phyloP scores from a whole-genome alignment of 495 filamentous ascomycete species.

The Penicillium desertorum region DNA sequence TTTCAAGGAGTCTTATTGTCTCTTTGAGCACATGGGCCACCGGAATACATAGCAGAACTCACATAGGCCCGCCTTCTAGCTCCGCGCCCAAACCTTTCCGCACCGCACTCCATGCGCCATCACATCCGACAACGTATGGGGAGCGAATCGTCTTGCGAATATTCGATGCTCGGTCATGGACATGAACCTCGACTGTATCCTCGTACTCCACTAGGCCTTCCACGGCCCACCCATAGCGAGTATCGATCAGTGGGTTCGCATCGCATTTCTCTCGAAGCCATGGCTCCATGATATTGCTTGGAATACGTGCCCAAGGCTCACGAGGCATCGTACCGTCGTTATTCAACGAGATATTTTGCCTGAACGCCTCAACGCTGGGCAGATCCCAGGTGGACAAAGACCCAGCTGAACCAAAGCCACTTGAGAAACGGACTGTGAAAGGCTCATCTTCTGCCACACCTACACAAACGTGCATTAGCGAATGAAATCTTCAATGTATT shows the following conservation, averaged over 20 bases:
- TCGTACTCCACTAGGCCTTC: not conserved
- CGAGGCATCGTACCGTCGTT: constrained; percentile 1
- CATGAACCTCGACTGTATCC: not conserved
- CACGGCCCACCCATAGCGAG: not conserved
- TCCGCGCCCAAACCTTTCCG: not conserved
- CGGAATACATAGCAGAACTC: not conserved
- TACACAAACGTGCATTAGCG: too few species aligned
- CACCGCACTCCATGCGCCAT: too few species aligned
- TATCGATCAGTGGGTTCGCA: not conserved
- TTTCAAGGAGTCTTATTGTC: too few species aligned
- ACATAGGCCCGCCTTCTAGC: constrained; percentile 3
- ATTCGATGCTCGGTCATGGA: not conserved
- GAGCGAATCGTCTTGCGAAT: not conserved
- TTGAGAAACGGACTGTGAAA: not conserved
- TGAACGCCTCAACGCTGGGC: not conserved
- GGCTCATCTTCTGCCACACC: too few species aligned
- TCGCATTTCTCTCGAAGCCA: not conserved
- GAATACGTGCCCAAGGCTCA: too few species aligned
- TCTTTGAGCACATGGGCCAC: too few species aligned
- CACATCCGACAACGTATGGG: not conserved
- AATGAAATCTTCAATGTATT: not conserved
- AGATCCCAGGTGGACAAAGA: not conserved
- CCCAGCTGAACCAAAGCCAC: not conserved
- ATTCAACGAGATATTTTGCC: not conserved
- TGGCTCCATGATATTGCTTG: too few species aligned